These are phyloP conservation scores for Paracamarosporium sp. DNA, from an alignment of 2,329 filamentous ascomycete genomes.

Conservation along the genomic window DNA sequence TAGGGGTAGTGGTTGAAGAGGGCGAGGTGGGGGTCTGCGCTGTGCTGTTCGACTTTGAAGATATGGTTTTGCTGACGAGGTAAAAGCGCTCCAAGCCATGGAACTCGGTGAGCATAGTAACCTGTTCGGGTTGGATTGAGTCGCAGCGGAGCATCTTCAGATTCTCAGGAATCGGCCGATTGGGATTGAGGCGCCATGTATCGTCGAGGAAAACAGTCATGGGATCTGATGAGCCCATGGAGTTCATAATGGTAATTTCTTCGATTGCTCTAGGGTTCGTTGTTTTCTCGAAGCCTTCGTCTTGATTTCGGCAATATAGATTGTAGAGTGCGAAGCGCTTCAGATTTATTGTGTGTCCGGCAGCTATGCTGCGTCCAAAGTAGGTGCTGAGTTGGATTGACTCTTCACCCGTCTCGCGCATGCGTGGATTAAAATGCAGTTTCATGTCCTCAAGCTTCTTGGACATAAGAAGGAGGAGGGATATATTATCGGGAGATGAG, in stretches of 20 bases:
- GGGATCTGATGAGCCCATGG: constrained; percentile 54
- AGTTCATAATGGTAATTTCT: constrained; percentile 62
- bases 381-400: constrained; percentile 61
- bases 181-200: constrained; percentile 54
- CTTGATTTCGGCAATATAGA: constrained; percentile 61
- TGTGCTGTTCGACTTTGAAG: constrained; percentile 31
- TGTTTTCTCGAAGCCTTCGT: constrained; percentile 52
- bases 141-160: constrained; percentile 60
- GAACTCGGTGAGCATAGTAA: constrained; percentile 51
- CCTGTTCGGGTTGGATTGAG: constrained; percentile 53
- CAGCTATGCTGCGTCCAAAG: constrained; percentile 62
- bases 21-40: constrained; percentile 39
- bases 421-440: constrained; percentile 67
- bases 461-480: constrained; percentile 60
- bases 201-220: constrained; percentile 63
- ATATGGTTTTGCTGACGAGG: constrained; percentile 52
- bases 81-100: constrained; percentile 59
- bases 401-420: constrained; percentile 65
- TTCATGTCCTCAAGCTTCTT: constrained; percentile 62
- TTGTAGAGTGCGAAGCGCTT: constrained; percentile 64
- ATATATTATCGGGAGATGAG: constrained; percentile 69
- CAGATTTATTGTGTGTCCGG: constrained; percentile 54
- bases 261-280: constrained; percentile 51
- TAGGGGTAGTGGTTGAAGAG: constrained; percentile 26
- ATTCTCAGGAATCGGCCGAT: constrained; percentile 33